Percentiles rank a stretch among this genome's conserved stretches.
Evolutionary conservation across 2,329 filamentous ascomycete species (phyloP).

Genomic region (Xylariaceae sp.): DNA sequence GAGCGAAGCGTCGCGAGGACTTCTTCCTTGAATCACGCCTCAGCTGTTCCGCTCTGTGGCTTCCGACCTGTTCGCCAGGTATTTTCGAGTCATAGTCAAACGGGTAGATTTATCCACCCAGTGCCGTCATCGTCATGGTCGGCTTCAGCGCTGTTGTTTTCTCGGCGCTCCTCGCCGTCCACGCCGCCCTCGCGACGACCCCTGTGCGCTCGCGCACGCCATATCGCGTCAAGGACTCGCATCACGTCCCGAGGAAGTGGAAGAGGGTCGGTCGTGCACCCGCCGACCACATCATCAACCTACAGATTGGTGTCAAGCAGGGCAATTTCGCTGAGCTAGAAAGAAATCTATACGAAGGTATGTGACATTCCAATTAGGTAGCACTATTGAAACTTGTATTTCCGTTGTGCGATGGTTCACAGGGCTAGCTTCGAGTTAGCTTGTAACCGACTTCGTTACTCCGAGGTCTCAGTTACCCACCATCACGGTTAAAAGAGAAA

Average conservation of each 20-base stretch:
- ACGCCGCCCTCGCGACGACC: slow-evolving; percentile 28
- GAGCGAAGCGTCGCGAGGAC: not conserved
- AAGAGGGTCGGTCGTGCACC: slow-evolving; percentile 49
- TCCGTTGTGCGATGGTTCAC: not conserved
- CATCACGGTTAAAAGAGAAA: not conserved
- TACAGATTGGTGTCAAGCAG: slow-evolving; percentile 63
- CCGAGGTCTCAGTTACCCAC: not conserved
- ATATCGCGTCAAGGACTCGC: slow-evolving; percentile 55
- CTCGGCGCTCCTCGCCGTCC: slow-evolving; percentile 32
- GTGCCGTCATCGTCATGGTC: slow-evolving; percentile 26
- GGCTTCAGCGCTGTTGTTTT: slow-evolving; percentile 27
- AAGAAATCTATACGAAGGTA: slow-evolving; percentile 49
- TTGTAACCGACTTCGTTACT: not conserved
- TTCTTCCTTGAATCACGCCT: slow-evolving; percentile 1
- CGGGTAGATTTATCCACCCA: slow-evolving; percentile 6
- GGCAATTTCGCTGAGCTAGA: slow-evolving; percentile 58
- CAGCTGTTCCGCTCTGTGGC: slow-evolving; percentile 4
- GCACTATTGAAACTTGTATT: not conserved
- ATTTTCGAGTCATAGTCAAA: slow-evolving; percentile 7
- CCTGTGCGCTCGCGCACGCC: slow-evolving; percentile 31
- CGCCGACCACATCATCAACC: slow-evolving; percentile 50
- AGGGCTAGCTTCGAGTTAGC: too few relatives aligned
- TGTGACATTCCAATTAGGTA: not conserved
- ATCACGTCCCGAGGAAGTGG: slow-evolving; percentile 56
- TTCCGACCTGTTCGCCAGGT: slow-evolving; percentile 5